These are phyloP conservation scores for Penicillium sp. DNA, from an alignment of 2,329 filamentous ascomycete species.

Conservation along the genomic window DNA sequence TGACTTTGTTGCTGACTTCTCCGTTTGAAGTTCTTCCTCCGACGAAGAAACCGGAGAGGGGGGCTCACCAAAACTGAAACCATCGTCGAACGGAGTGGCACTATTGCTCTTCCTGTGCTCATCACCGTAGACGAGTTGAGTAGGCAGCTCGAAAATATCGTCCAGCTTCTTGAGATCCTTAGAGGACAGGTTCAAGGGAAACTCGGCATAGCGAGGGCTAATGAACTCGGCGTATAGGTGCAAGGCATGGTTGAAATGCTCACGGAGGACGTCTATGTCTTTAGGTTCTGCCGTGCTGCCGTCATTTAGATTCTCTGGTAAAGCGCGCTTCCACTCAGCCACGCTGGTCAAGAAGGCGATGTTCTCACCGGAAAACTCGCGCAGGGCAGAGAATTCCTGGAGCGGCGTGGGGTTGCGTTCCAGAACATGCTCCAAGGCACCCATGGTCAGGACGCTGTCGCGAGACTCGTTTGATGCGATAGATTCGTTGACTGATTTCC, in stretches of 20 bases:
- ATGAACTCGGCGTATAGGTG: not conserved
- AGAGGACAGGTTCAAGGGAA: not conserved
- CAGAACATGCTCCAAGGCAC: not conserved
- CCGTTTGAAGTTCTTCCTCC: not conserved
- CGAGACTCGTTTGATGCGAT: not conserved
- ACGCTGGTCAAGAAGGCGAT: not conserved
- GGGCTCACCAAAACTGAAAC: not conserved
- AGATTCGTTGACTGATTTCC: not conserved
- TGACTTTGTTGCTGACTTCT: not conserved
- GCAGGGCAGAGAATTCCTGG: not conserved
- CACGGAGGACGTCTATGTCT: not conserved
- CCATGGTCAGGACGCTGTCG: not conserved
- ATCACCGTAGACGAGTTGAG: not conserved
- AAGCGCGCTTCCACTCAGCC: not conserved
- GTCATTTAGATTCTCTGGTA: not conserved
- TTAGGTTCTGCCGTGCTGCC: not conserved
- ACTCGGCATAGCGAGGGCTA: not conserved
- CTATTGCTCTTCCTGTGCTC: not conserved
- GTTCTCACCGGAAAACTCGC: not conserved
- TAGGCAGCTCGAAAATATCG: not conserved
- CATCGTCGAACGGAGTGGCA: not conserved
- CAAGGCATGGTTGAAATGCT: not conserved
- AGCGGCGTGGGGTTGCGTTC: not conserved
- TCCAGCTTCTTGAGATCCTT: not conserved
- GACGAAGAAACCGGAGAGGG: not conserved